A percentile compares a stretch with the other conserved stretches of the same genome.
These are phyloP conservation scores for Sicyos baderoa DNA, from an alignment of 306 rosid genomes.

Conservation along the genomic window DNA sequence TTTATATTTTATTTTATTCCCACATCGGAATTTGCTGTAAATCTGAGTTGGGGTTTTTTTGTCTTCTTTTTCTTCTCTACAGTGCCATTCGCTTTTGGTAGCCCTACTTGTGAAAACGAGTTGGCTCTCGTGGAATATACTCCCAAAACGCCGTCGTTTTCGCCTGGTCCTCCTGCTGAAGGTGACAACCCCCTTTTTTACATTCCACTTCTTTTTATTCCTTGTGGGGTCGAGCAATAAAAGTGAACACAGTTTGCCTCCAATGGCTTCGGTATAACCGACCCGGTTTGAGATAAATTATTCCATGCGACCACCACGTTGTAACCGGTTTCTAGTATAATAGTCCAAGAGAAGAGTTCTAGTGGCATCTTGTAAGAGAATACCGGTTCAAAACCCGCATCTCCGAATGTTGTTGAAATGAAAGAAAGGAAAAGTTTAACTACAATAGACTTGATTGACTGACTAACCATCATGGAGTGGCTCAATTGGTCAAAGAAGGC, in stretches of 20 bases:
- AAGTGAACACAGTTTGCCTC: background rate
- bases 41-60: background rate
- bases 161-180: conserved; percentile 32
- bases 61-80: background rate
- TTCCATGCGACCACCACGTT: background rate
- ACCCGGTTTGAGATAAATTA: background rate
- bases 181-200: conserved; percentile 31
- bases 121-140: conserved; percentile 67
- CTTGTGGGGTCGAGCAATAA: conserved; percentile 10
- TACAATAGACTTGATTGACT: too few relatives aligned
- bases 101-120: conserved; percentile 53
- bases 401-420: too few relatives aligned
- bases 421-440: too few relatives aligned
- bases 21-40: background rate
- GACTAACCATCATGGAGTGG: too few relatives aligned
- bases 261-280: conserved; percentile 8
- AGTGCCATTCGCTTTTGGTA: conserved; percentile 46
- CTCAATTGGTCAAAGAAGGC: too few relatives aligned
- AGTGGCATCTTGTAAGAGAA: too few relatives aligned
- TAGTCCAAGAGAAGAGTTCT: too few relatives aligned
- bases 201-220: background rate
- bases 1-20: background rate
- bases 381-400: too few relatives aligned
- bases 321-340: background rate
- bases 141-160: conserved; percentile 32